Conservation (phyloP, 768 basidiomycete species). For the Cystobasidium tubakii region DNA sequence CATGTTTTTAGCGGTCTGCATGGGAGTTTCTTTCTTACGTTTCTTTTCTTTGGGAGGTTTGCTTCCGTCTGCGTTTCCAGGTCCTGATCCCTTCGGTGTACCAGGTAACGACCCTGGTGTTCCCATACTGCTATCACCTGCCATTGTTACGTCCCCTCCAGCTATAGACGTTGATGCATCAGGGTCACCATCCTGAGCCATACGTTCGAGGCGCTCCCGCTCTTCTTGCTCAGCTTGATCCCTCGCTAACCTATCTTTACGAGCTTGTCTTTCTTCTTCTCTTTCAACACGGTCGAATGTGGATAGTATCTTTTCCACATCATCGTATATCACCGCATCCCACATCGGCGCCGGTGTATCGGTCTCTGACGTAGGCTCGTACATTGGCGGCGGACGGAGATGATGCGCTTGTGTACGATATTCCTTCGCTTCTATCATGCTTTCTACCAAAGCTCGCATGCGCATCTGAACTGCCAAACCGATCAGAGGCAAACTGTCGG, state of each 20-base stretch:
- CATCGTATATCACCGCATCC: conserved; percentile 34
- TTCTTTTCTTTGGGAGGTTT: conserved; percentile 60
- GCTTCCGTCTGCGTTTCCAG: background rate
- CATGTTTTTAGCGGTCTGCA: conserved; percentile 81
- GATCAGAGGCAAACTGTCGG: conserved; percentile 37
- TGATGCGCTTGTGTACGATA: conserved; percentile 29
- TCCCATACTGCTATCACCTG: conserved; percentile 21
- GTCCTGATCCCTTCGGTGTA: conserved; percentile 1
- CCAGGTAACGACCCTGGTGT: conserved; percentile 22
- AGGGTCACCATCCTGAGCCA: conserved; percentile 24
- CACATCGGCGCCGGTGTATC: conserved; percentile 35
- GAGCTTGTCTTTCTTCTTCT: conserved; percentile 37
- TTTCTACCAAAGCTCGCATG: conserved; percentile 32
- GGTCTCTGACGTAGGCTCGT: background rate
- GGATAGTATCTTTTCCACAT: conserved; percentile 33
- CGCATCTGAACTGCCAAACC: conserved; percentile 36
- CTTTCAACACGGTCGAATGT: conserved; percentile 33
- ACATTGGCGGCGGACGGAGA: conserved; percentile 35
- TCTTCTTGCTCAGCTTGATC: conserved; percentile 34
- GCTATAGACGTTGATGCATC: background rate
- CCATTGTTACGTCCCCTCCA: background rate
- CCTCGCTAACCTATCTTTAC: conserved; percentile 28
- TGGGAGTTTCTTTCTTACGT: conserved; percentile 74
- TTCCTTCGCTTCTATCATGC: conserved; percentile 35
- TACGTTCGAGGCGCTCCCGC: conserved; percentile 16